Evolutionary conservation across 1,284 basidiomycete genomes (phyloP), one percentile per base, ranked within the genome.

Genomic region (Ustilago loliicola): DNA sequence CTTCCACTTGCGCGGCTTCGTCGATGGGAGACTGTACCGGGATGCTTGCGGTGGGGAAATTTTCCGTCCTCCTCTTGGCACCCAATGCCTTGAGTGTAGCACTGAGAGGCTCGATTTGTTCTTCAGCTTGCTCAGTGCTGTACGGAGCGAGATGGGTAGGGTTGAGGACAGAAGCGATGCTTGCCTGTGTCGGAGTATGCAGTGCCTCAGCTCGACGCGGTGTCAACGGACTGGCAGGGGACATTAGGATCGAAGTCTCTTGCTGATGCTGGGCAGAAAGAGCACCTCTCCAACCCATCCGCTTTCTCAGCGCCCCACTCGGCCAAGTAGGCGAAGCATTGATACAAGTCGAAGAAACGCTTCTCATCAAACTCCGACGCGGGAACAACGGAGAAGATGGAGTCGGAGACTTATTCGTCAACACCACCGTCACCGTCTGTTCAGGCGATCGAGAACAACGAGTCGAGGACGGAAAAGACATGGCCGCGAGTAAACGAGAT

Each of bases 41-140:
- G 7, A 63, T 32, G 50, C 54, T 58, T 42, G 66, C 38, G n/a
- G 61, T 50, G 7, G 68, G 19, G n/a, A 63, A 64, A 8, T 36
- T 13, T n/a, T 71, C 42, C 0, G 65, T 70, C 15, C 29, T 53
- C 1, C 75, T 47, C 27, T 77, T 77, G 1, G 75, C 75, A 0
- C 75, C 75, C 2, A 77, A 34, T 7, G 66, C 67, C 29, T 67
- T 70, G 1, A 77, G 53, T 13, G 75, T 77, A 1, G 75, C 75
- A 30, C 70, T 72, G 11, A 77, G 47, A 13, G 75, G 75, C 19
- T 60, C 61, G n/a, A 58, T n/a, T 25, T 60, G 27, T 1, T 45
- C 40, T 7, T 42, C 51, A 3, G 4, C 53, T 9, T 42, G 34
- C 6, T 25, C 23, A 30, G 21, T 9, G n/a, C n/a, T n/a, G n/a